A percentile compares a stretch with the other conserved stretches of the same genome.
Evolutionary conservation across 1,284 basidiomycete species (phyloP).

Genomic region (Pisolithus thermaeus): DNA sequence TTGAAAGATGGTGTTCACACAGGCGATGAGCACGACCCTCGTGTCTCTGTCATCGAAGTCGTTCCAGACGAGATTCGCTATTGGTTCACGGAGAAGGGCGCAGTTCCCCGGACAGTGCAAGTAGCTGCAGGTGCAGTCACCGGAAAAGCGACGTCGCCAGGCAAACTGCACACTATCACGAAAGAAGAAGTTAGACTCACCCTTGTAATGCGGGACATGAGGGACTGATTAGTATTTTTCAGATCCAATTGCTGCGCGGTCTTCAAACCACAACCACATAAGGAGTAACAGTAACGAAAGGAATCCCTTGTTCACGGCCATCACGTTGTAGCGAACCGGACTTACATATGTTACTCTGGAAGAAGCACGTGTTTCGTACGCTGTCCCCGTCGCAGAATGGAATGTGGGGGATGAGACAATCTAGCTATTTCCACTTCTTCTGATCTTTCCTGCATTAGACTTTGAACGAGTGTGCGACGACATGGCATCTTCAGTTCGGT

Average conservation of each 20-base stretch:
- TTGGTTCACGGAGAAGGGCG: constrained; percentile 53
- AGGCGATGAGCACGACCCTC: constrained; percentile 76
- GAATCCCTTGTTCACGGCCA: too few relatives aligned
- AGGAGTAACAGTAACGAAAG: background rate
- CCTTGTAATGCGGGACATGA: background rate
- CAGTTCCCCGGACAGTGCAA: constrained; percentile 43
- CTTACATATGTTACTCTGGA: too few relatives aligned
- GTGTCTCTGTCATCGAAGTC: constrained; percentile 78
- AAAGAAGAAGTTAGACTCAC: constrained; percentile 47
- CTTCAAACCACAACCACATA: constrained; percentile 18
- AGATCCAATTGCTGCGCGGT: constrained; percentile 28
- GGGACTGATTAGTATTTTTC: constrained; percentile 2
- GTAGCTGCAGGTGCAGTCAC: constrained; percentile 49
- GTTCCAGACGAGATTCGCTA: constrained; percentile 78
- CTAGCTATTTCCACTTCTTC: constrained; percentile 30
- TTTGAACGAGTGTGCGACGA: constrained; percentile 64
- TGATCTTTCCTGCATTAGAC: constrained; percentile 19
- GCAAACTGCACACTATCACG: constrained; percentile 59
- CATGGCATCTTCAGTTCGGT: constrained; percentile 74
- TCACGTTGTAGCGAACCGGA: too few relatives aligned
- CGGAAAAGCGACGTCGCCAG: constrained; percentile 55
- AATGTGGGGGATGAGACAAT: background rate
- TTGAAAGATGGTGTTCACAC: constrained; percentile 84
- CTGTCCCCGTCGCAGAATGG: background rate
- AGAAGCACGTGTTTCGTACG: background rate